These are phyloP conservation scores for Passiflora organensis DNA, from an alignment of 345 rosid genomes.

Conservation along the genomic window DNA sequence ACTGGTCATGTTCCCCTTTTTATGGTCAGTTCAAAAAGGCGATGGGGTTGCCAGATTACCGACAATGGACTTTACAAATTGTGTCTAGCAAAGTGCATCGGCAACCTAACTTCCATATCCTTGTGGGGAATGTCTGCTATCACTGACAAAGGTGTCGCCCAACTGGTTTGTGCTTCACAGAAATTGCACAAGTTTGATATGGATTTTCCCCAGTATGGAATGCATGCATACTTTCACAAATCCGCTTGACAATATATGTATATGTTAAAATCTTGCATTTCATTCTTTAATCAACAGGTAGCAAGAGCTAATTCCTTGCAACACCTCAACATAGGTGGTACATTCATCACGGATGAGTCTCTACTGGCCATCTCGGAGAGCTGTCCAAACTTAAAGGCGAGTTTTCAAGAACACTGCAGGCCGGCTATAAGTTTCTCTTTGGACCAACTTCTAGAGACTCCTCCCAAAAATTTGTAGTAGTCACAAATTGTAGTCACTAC, in stretches of 20 bases:
- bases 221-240: too few species aligned
- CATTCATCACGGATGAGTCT: constrained; percentile 82
- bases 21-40: constrained; percentile 64
- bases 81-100: constrained; percentile 60
- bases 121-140: constrained; percentile 88
- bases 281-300: constrained; percentile 37
- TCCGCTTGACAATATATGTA: too few species aligned
- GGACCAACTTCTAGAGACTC: too few species aligned
- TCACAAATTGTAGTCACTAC: too few species aligned
- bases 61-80: constrained; percentile 67
- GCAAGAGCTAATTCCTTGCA: constrained; percentile 64
- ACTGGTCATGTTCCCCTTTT: constrained; percentile 10
- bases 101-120: constrained; percentile 69
- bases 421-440: too few species aligned
- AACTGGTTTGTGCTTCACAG: constrained; percentile 45
- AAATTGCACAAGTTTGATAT: too few species aligned
- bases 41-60: constrained; percentile 92
- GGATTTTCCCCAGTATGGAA: too few species aligned
- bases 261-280: background rate
- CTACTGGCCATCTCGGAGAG: constrained; percentile 66
- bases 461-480: too few species aligned
- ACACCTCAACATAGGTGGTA: constrained; percentile 84
- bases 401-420: background rate
- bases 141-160: constrained; percentile 82
- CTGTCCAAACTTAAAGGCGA: constrained; percentile 72